These are phyloP conservation scores for Mucor plumbeus DNA, from an alignment of 371 early-diverging fungal species.

Conservation along the genomic window DNA sequence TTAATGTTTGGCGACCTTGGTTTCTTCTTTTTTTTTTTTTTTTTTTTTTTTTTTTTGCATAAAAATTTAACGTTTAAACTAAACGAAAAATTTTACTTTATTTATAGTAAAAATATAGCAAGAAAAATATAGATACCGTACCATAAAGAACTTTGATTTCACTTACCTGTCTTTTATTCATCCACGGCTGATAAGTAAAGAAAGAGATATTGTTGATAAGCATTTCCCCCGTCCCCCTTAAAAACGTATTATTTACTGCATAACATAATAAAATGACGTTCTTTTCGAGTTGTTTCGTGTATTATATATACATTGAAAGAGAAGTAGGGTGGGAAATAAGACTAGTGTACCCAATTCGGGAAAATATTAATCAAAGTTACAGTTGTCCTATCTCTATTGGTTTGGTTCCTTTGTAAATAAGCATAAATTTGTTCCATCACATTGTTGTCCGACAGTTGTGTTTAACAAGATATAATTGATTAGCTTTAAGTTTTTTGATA, in stretches of 20 bases:
- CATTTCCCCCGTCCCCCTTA: not conserved
- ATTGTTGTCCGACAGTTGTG: constrained; percentile 11
- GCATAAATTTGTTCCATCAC: constrained; percentile 12
- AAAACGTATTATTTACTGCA: not conserved
- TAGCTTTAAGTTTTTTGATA: constrained; percentile 1
- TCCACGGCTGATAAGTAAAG: not conserved
- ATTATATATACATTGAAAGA: not conserved
- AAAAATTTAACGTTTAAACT: constrained; percentile 3
- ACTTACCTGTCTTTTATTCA: not conserved
- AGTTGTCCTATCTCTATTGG: constrained; percentile 8
- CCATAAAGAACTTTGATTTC: not conserved
- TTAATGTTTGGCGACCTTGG: constrained; percentile 3
- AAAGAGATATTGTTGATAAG: not conserved
- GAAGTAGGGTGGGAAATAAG: constrained; percentile 7
- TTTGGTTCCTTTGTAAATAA: constrained; percentile 12
- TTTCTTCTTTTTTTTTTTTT: not conserved
- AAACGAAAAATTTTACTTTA: not conserved
- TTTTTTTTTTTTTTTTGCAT: not conserved
- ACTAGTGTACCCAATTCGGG: not conserved
- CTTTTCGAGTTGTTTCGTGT: not conserved
- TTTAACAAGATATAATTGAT: constrained; percentile 6
- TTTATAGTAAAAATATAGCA: not conserved
- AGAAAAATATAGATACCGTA: no score
- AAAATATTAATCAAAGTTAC: not conserved
- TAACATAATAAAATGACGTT: not conserved